Evolutionary conservation across 441 rosid genomes (phyloP).

Genomic region (Populus hybrid): DNA sequence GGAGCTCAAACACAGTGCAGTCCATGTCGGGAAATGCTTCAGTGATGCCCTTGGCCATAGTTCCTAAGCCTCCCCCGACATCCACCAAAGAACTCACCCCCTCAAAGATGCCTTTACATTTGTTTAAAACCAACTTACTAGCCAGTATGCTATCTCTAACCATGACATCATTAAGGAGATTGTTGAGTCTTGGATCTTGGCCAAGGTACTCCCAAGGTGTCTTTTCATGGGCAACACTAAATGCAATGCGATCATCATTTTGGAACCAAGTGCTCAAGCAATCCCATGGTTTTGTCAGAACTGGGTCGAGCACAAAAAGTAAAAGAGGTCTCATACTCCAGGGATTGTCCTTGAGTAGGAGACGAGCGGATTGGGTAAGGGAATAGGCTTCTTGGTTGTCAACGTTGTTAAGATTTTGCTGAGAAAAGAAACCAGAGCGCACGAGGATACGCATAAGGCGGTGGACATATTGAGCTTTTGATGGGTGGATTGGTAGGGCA

Average conservation of each 20-base stretch:
- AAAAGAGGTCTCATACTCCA: constrained; percentile 1
- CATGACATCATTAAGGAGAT: constrained; percentile 12
- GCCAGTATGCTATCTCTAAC: constrained; percentile 16
- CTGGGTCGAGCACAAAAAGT: constrained; percentile 6
- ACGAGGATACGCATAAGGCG: too few relatives aligned
- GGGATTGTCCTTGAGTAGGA: constrained; percentile 19
- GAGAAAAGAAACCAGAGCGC: constrained; percentile 24
- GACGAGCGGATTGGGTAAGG: constrained; percentile 19
- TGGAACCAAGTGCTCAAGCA: constrained; percentile 28
- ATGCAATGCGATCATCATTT: constrained; percentile 16
- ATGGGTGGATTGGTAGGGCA: too few relatives aligned
- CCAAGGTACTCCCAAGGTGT: neutral
- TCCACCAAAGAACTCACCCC: constrained; percentile 26
- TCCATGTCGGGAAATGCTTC: too few relatives aligned
- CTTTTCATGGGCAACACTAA: neutral
- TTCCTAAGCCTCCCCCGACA: constrained; percentile 15
- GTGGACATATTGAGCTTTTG: too few relatives aligned
- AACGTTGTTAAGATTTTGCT: neutral
- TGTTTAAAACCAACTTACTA: too few relatives aligned
- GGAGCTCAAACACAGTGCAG: too few relatives aligned
- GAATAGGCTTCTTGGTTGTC: constrained; percentile 12
- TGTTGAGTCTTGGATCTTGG: constrained; percentile 4
- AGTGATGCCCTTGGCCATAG: too few relatives aligned
- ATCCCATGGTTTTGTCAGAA: constrained; percentile 7
- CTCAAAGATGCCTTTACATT: too few relatives aligned